phyloP scores from a whole-genome alignment of 495 filamentous ascomycete species.

The Peziza echinospora region DNA sequence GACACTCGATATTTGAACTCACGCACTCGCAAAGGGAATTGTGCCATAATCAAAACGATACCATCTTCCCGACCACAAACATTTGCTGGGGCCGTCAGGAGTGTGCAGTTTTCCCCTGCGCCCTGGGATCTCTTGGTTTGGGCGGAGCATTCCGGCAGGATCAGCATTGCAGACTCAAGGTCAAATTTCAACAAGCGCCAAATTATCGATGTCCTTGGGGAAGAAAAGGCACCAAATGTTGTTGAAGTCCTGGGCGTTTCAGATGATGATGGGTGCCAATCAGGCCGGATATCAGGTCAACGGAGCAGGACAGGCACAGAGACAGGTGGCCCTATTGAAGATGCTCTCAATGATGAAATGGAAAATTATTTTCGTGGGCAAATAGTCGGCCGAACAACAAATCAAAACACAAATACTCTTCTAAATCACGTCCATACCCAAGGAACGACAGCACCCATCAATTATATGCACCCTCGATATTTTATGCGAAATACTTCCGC shows the following conservation, averaged over 20 bases:
- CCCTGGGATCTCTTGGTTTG: constrained; percentile 83
- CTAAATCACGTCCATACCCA: too few species aligned
- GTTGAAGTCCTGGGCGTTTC: constrained; percentile 10
- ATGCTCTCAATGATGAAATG: constrained; percentile 1
- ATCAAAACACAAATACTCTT: too few species aligned
- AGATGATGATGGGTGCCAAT: constrained; percentile 9
- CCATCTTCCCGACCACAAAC: constrained; percentile 35
- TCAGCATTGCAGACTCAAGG: constrained; percentile 69
- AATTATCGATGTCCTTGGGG: constrained; percentile 23
- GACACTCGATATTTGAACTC: constrained; percentile 32
- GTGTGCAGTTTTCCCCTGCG: constrained; percentile 75
- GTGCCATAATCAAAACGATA: constrained; percentile 25
- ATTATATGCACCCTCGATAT: background rate
- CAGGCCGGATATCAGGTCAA: constrained; percentile 8
- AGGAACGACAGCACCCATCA: background rate
- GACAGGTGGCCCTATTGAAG: constrained; percentile 10
- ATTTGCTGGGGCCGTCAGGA: constrained; percentile 59
- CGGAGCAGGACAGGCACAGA: constrained; percentile 10
- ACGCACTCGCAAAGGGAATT: constrained; percentile 16
- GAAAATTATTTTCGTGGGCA: background rate
- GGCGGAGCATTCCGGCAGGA: constrained; percentile 69
- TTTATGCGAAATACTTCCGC: background rate
- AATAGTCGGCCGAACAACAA: background rate
- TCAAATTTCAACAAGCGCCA: constrained; percentile 56
- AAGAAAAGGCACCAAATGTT: constrained; percentile 13